These are phyloP conservation scores for Sonneratia alba DNA, from an alignment of 345 rosid species.

Conservation along the genomic window DNA sequence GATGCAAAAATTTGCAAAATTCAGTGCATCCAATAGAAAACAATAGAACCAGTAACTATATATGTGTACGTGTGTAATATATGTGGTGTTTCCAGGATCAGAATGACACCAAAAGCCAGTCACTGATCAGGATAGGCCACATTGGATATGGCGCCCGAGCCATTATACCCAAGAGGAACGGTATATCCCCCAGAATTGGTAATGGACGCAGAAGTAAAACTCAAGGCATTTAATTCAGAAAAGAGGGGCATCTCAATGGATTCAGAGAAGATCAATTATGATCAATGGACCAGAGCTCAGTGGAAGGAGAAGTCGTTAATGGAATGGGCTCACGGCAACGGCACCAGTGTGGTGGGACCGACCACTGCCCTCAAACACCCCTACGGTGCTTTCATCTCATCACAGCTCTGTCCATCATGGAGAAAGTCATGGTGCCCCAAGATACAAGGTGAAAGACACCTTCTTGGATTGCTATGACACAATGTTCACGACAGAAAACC, in stretches of 20 bases:
- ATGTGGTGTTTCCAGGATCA: slow-evolving; percentile 83
- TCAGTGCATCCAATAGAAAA: not conserved
- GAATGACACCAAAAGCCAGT: slow-evolving; percentile 22
- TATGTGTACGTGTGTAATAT: slow-evolving; percentile 10
- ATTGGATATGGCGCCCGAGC: slow-evolving; percentile 60
- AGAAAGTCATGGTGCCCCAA: too few relatives aligned
- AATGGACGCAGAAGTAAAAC: slow-evolving; percentile 46
- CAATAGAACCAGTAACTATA: not conserved
- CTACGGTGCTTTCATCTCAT: slow-evolving; percentile 48
- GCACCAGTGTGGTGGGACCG: slow-evolving; percentile 7
- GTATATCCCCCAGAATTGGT: slow-evolving; percentile 79
- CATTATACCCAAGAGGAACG: slow-evolving; percentile 80
- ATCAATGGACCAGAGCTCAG: slow-evolving; percentile 41
- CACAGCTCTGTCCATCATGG: slow-evolving; percentile 30
- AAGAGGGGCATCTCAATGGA: not conserved
- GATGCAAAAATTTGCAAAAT: too few relatives aligned
- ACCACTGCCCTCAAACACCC: slow-evolving; percentile 84
- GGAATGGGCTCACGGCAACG: slow-evolving; percentile 71
- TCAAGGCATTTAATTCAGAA: not conserved
- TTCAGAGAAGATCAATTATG: not conserved
- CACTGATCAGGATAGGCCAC: slow-evolving; percentile 76
- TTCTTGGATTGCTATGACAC: too few relatives aligned
- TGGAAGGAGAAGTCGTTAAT: slow-evolving; percentile 98
- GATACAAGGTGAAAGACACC: too few relatives aligned
- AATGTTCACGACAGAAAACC: too few relatives aligned